Percentiles rank a stretch among this genome's conserved stretches.
phyloP scores from a whole-genome alignment of 345 rosid genomes.

The Hibiscus mutabilis region DNA sequence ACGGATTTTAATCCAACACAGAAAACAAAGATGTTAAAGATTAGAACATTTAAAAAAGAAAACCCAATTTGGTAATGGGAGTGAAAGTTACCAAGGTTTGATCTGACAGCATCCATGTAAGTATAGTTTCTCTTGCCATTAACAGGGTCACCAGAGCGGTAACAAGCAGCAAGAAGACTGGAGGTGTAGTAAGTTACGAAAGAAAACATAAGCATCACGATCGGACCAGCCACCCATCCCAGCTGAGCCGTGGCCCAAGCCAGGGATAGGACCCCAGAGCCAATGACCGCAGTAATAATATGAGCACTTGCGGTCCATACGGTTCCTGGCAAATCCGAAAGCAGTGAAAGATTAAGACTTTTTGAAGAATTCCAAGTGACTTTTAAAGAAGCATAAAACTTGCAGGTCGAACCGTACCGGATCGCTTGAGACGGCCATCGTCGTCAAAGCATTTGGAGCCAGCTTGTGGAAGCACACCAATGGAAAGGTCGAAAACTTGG shows the following conservation, averaged over 20 bases:
- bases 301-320: conserved; percentile 42
- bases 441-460: conserved; percentile 65
- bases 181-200: conserved; percentile 44
- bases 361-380: not conserved
- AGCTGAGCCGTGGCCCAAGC: conserved; percentile 50
- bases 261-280: conserved; percentile 39
- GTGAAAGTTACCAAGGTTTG: conserved; percentile 24
- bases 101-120: conserved; percentile 49
- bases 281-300: conserved; percentile 42
- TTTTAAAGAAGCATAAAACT: not conserved
- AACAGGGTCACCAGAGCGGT: conserved; percentile 40
- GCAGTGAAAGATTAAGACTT: not conserved
- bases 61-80: conserved; percentile 1
- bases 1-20: too few species aligned
- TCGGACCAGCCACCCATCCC: conserved; percentile 44
- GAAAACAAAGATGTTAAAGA: not conserved
- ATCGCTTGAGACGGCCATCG: conserved; percentile 65
- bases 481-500: conserved; percentile 30
- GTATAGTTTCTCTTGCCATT: conserved; percentile 52
- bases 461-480: conserved; percentile 28
- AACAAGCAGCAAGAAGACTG: conserved; percentile 42
- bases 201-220: conserved; percentile 31
- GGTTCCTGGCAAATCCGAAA: conserved; percentile 19
- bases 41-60: not conserved
- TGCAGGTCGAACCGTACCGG: conserved; percentile 33